Conservation (phyloP, 495 filamentous ascomycete genomes). For the Jackrogersella minutella region DNA sequence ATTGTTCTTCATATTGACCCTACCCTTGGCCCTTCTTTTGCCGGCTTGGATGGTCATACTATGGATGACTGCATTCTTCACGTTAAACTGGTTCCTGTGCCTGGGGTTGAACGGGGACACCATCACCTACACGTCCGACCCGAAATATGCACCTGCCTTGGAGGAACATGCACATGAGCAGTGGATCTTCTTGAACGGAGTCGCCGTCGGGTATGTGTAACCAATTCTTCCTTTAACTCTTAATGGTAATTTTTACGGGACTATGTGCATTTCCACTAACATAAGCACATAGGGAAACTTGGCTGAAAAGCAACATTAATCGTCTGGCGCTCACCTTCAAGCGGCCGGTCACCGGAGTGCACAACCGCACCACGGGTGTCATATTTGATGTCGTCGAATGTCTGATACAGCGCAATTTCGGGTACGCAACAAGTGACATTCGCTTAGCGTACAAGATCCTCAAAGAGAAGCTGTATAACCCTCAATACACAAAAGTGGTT, state of each 20-base stretch:
- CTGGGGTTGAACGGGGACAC: slow-evolving; percentile 58
- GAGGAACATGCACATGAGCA: slow-evolving; percentile 64
- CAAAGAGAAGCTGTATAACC: slow-evolving; percentile 66
- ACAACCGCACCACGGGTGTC: slow-evolving; percentile 77
- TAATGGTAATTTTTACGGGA: no score
- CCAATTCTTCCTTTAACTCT: slow-evolving; percentile 22
- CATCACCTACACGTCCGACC: slow-evolving; percentile 52
- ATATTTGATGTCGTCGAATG: slow-evolving; percentile 80
- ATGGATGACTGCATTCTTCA: slow-evolving; percentile 47
- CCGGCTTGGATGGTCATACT: slow-evolving; percentile 58
- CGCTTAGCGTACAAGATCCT: slow-evolving; percentile 64
- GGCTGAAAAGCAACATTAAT: slow-evolving; percentile 75
- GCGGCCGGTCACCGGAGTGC: slow-evolving; percentile 78
- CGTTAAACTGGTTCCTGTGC: slow-evolving; percentile 60
- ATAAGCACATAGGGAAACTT: slow-evolving; percentile 52
- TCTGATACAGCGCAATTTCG: slow-evolving; percentile 77
- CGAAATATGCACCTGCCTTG: slow-evolving; percentile 51
- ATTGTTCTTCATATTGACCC: slow-evolving; percentile 54
- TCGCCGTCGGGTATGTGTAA: slow-evolving; percentile 63
- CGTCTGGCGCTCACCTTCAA: slow-evolving; percentile 77
- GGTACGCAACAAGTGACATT: slow-evolving; percentile 74
- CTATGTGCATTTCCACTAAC: slow-evolving; percentile 16
- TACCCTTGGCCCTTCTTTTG: slow-evolving; percentile 58
- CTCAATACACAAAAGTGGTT: slow-evolving; percentile 72
- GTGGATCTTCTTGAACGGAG: slow-evolving; percentile 81